A percentile compares a stretch with the other conserved stretches of the same genome.
phyloP scores from a whole-genome alignment of 2,329 filamentous ascomycete species.

The Aspergillaceae sp. region DNA sequence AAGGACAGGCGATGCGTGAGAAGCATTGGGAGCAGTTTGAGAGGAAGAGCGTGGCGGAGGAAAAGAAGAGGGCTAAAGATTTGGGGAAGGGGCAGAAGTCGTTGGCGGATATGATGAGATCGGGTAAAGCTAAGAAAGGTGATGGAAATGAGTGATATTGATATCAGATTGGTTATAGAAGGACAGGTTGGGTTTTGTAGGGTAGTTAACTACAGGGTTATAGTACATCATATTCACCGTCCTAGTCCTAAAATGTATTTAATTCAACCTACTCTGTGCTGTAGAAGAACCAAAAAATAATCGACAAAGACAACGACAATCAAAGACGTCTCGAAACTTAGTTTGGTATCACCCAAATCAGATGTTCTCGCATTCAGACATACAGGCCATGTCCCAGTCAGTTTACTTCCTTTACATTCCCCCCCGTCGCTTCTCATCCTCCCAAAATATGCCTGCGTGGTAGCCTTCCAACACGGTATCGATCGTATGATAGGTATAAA shows the following conservation, averaged over 20 bases:
- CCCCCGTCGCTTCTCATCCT: not conserved
- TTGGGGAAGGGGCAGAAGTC: conserved; percentile 32
- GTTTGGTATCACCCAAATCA: not conserved
- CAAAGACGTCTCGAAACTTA: too few relatives aligned
- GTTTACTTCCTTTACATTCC: not conserved
- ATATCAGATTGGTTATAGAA: too few relatives aligned
- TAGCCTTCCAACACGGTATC: not conserved
- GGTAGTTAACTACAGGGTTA: too few relatives aligned
- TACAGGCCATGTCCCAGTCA: not conserved
- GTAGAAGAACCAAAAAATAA: too few relatives aligned
- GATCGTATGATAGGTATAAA: not conserved
- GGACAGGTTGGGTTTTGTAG: too few relatives aligned
- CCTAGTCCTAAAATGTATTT: too few relatives aligned
- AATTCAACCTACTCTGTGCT: too few relatives aligned
- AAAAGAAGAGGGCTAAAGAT: conserved; percentile 40
- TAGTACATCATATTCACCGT: too few relatives aligned
- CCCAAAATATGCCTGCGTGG: too few relatives aligned
- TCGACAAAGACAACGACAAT: too few relatives aligned
- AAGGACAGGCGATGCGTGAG: conserved; percentile 62
- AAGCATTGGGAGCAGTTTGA: conserved; percentile 73
- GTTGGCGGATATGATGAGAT: conserved; percentile 27
- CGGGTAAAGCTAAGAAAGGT: conserved; percentile 5
- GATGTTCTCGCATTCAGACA: not conserved
- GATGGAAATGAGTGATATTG: not conserved
- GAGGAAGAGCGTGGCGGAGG: conserved; percentile 57